Evolutionary conservation across 2,329 filamentous ascomycete species (phyloP).

Genomic region (Microdochium paspali): DNA sequence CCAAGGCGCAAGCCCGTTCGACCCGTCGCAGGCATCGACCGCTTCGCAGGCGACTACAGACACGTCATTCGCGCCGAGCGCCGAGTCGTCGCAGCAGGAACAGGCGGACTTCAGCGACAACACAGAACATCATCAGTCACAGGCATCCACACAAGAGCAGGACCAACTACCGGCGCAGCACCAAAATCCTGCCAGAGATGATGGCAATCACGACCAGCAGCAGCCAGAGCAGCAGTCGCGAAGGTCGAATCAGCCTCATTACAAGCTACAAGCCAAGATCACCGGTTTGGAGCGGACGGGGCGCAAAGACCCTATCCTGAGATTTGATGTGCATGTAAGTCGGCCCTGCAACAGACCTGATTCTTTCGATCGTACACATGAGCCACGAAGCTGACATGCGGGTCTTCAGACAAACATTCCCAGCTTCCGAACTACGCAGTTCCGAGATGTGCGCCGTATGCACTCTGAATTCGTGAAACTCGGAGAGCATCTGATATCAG

Average conservation of each 20-base stretch:
- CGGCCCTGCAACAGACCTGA: not conserved
- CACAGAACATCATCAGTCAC: slow-evolving; percentile 12
- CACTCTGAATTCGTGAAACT: slow-evolving; percentile 96
- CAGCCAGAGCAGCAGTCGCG: slow-evolving; percentile 53
- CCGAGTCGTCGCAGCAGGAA: slow-evolving; percentile 12
- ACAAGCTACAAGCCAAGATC: slow-evolving; percentile 89
- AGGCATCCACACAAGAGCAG: slow-evolving; percentile 11
- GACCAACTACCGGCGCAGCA: slow-evolving; percentile 9
- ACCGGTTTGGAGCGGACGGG: slow-evolving; percentile 86
- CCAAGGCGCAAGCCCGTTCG: slow-evolving; percentile 28
- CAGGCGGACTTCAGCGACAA: slow-evolving; percentile 1
- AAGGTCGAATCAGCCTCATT: slow-evolving; percentile 52
- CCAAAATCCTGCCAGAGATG: slow-evolving; percentile 2
- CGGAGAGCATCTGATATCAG: slow-evolving; percentile 90
- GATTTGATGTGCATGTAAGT: slow-evolving; percentile 93
- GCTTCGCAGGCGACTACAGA: slow-evolving; percentile 8
- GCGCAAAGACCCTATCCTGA: slow-evolving; percentile 88
- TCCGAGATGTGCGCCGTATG: slow-evolving; percentile 89
- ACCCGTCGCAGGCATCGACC: slow-evolving; percentile 18
- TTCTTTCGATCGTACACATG: not conserved
- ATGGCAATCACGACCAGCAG: slow-evolving; percentile 14
- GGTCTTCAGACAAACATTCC: slow-evolving; percentile 82
- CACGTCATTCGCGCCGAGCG: slow-evolving; percentile 5
- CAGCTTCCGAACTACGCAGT: slow-evolving; percentile 94
- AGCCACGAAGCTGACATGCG: slow-evolving; percentile 2